phyloP scores from a whole-genome alignment of 352 stramenopile species.

The Achlya hypogyna region DNA sequence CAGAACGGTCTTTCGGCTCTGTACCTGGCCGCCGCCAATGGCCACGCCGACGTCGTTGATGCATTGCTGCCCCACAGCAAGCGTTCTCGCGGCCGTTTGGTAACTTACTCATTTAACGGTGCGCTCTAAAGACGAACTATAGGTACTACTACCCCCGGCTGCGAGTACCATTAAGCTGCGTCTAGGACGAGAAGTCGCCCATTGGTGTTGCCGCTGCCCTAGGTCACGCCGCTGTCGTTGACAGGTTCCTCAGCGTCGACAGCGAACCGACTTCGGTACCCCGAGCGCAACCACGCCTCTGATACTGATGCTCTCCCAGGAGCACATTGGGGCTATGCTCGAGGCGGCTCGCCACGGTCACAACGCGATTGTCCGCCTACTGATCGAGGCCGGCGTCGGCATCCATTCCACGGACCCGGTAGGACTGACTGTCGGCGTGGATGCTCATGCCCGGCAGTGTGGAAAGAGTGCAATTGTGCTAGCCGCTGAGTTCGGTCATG shows the following conservation, averaged over 20 bases:
- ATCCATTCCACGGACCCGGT: neutral
- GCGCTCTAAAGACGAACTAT: neutral
- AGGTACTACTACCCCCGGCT: neutral
- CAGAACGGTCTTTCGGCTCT: neutral
- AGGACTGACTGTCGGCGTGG: too few species aligned
- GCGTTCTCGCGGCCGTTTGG: too few species aligned
- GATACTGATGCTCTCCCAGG: neutral
- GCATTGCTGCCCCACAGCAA: neutral
- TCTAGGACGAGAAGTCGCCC: neutral
- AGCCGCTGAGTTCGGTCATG: neutral
- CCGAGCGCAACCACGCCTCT: neutral
- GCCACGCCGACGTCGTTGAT: neutral
- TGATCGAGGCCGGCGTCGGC: neutral
- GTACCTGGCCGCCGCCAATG: neutral
- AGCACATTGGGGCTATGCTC: neutral
- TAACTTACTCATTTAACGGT: too few species aligned
- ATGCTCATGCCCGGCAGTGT: neutral
- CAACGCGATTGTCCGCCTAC: neutral
- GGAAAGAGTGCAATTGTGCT: neutral
- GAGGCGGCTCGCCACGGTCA: neutral
- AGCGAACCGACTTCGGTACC: neutral
- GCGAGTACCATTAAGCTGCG: neutral
- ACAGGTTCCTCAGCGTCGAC: neutral
- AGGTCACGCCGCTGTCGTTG: neutral
- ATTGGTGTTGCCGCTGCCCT: neutral